Evolutionary conservation across 2,329 filamentous ascomycete species (phyloP), one percentile per base, ranked within the genome.

Genomic region (Chrysoporthe cubensis): DNA sequence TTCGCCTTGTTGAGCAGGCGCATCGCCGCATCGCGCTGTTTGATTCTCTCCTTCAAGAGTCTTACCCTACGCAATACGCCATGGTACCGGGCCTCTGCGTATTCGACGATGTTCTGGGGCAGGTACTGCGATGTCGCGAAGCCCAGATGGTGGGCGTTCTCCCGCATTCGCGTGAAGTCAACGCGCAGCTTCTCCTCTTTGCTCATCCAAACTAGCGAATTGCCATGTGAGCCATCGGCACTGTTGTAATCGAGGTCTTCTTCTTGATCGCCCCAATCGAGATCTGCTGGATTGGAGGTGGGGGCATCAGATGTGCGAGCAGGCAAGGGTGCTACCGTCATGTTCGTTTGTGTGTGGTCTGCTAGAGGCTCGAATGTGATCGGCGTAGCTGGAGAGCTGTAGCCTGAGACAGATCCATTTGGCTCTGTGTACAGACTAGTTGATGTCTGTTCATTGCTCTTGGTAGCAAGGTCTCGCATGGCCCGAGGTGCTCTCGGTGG

Each of bases 171-270:
- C 16, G 50, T 37, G n/a, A 63, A 67, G 32, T 62, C 43, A 44
- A 52, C n/a, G 16, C 64, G 61, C 34, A 66, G 26, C 26, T 61
- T 59, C 54, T 66, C 67, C 40, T 66, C 42, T 32, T 66, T 44
- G 56, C 67, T 69, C n/a, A 54, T 18, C 67, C 64, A 69, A 40
- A n/a, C 32, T 14, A 14, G 14, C 16, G 50, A 62, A 34, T 50
- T 42, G 13, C 21, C 32, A 21, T 26, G 32, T 11, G 13, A 34
- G 21, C 21, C 50, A 32, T 54, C 13, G 1, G 11, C 50, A 21
- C 26, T 5, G 26, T 11, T 3, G 21, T 4, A 16, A 5, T 16
- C 0, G 21, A 4, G 21, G 21, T 34, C 4, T 34, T 5, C 9
- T 54, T 16, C 13, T 13, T 32, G 4, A 21, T 54, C 6, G 21